These are phyloP conservation scores for Glycyrrhiza uralensis DNA, from an alignment of 306 rosid species.

Conservation along the genomic window DNA sequence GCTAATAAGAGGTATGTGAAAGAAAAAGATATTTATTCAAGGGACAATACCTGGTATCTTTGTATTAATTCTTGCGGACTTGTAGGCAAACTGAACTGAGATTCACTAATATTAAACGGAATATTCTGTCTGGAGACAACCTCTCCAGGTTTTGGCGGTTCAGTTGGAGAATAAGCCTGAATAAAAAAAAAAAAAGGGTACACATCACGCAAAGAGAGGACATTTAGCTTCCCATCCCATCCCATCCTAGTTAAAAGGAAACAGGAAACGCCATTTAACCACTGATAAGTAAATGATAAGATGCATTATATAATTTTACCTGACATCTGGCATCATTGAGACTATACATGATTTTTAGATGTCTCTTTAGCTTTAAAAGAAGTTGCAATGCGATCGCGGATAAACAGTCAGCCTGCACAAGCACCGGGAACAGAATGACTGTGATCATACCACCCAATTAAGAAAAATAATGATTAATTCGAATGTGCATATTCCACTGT, in stretches of 20 bases:
- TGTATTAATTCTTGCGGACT: slow-evolving; percentile 67
- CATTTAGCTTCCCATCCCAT: not conserved
- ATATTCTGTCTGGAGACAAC: slow-evolving; percentile 71
- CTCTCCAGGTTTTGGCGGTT: slow-evolving; percentile 84
- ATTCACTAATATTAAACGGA: slow-evolving; percentile 60
- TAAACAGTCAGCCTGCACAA: slow-evolving; percentile 70
- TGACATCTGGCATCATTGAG: slow-evolving; percentile 88
- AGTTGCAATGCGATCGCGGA: slow-evolving; percentile 85
- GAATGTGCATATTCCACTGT: not conserved
- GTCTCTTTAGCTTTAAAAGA: slow-evolving; percentile 91
- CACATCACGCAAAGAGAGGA: not conserved
- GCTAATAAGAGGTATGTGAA: not conserved
- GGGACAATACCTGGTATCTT: slow-evolving; percentile 70
- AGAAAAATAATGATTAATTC: not conserved
- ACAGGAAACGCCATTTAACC: not conserved
- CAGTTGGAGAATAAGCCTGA: slow-evolving; percentile 87
- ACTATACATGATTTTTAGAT: slow-evolving; percentile 78
- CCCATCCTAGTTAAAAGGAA: slow-evolving; percentile 4
- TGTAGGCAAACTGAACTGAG: slow-evolving; percentile 63
- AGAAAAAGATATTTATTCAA: not conserved
- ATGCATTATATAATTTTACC: slow-evolving; percentile 38
- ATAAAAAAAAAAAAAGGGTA: slow-evolving; percentile 18
- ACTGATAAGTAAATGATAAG: not conserved
- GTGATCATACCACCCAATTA: not conserved
- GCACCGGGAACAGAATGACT: slow-evolving; percentile 5